Evolutionary conservation across 2,329 filamentous ascomycete species (phyloP).

Genomic region (Aspergillus quadrilineatus): DNA sequence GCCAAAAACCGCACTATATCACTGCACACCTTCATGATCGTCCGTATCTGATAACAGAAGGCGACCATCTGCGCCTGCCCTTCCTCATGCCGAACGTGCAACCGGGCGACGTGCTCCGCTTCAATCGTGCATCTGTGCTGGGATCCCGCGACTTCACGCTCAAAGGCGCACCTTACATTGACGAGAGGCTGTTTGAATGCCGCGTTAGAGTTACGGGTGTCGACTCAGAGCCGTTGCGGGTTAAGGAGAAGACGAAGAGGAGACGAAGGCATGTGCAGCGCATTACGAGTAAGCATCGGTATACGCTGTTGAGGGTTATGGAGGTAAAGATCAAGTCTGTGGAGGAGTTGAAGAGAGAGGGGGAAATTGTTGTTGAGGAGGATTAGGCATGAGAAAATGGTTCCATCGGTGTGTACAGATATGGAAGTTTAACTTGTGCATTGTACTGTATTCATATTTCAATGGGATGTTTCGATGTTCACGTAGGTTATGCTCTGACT

Average conservation of each 20-base stretch:
- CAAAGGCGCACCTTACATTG: slow-evolving; percentile 76
- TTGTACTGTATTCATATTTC: slow-evolving; percentile 11
- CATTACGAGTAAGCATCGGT: slow-evolving; percentile 86
- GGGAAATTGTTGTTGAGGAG: slow-evolving; percentile 37
- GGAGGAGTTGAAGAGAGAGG: slow-evolving; percentile 53
- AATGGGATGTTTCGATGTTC: not conserved
- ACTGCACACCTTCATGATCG: slow-evolving; percentile 49
- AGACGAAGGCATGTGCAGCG: slow-evolving; percentile 67
- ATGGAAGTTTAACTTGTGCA: slow-evolving; percentile 1
- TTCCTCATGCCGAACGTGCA: slow-evolving; percentile 74
- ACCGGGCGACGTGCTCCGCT: slow-evolving; percentile 80
- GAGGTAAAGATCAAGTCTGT: slow-evolving; percentile 68
- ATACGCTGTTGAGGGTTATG: slow-evolving; percentile 80
- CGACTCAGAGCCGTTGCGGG: slow-evolving; percentile 74
- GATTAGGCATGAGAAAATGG: slow-evolving; percentile 10
- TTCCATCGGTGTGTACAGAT: slow-evolving; percentile 5
- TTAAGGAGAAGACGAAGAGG: slow-evolving; percentile 79
- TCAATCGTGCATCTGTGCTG: slow-evolving; percentile 79
- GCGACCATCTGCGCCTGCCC: slow-evolving; percentile 73
- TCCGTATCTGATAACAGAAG: slow-evolving; percentile 56
- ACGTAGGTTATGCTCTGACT: not conserved
- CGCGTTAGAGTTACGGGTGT: slow-evolving; percentile 79
- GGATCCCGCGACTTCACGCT: slow-evolving; percentile 90
- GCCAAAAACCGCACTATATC: slow-evolving; percentile 49
- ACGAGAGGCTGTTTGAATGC: slow-evolving; percentile 81